phyloP scores from a whole-genome alignment of 306 rosid species.

The Rubus parviflorus region DNA sequence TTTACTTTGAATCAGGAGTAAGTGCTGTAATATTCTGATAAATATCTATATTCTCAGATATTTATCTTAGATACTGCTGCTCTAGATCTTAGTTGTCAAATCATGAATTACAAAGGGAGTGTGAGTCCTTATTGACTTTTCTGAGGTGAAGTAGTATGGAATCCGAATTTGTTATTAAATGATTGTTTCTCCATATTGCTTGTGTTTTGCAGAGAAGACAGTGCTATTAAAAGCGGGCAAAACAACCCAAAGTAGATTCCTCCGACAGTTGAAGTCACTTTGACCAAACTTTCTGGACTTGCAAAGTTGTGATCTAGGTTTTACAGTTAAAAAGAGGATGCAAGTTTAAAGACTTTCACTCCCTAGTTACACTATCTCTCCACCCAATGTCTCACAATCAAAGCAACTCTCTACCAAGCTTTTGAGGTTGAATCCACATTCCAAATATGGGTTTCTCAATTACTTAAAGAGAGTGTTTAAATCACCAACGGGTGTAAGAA shows the following conservation, averaged over 20 bases:
- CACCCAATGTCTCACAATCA: slow-evolving; percentile 16
- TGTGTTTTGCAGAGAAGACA: background rate
- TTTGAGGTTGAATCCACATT: slow-evolving; percentile 3
- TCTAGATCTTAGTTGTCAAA: no score
- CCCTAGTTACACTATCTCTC: slow-evolving; percentile 23
- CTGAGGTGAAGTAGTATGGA: no score
- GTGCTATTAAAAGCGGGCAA: background rate
- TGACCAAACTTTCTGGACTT: background rate
- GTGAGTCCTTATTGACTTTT: no score
- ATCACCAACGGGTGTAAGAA: slow-evolving; percentile 17
- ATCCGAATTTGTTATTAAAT: no score
- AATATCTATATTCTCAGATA: no score
- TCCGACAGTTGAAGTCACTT: background rate
- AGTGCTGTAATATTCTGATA: no score
- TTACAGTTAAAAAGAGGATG: slow-evolving; percentile 22
- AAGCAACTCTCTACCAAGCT: slow-evolving; percentile 14
- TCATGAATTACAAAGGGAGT: no score
- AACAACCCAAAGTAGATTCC: background rate
- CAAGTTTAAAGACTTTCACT: slow-evolving; percentile 32
- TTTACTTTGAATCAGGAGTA: slow-evolving; percentile 72
- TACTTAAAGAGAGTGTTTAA: slow-evolving; percentile 28
- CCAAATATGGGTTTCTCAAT: slow-evolving; percentile 26
- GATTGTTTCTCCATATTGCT: background rate
- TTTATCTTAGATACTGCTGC: background rate
- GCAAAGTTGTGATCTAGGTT: background rate